These are phyloP conservation scores for Testicularia cyperi DNA, from an alignment of 1,284 basidiomycete genomes.

Conservation along the genomic window DNA sequence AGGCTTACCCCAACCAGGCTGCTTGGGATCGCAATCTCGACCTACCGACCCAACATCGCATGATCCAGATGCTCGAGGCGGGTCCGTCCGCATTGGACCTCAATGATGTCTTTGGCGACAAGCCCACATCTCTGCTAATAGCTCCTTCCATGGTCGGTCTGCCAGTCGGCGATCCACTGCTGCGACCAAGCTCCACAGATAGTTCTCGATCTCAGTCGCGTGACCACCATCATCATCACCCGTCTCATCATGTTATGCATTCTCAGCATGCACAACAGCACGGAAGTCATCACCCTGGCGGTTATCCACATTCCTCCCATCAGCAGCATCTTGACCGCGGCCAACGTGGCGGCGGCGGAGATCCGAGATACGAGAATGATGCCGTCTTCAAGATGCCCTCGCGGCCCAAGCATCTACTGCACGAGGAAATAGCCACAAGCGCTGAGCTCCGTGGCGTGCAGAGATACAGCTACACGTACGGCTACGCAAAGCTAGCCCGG, in stretches of 20 bases:
- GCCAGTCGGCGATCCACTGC: constrained; percentile 12
- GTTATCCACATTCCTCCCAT: too few relatives aligned
- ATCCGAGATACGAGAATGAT: constrained; percentile 6
- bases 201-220: neutral
- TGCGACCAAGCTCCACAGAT: constrained; percentile 11
- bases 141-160: constrained; percentile 23
- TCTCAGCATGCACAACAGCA: too few relatives aligned
- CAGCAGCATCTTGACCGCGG: too few relatives aligned
- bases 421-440: constrained; percentile 26
- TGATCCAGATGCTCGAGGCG: constrained; percentile 29
- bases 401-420: constrained; percentile 20
- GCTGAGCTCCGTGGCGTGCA: constrained; percentile 14
- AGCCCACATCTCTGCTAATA: constrained; percentile 32
- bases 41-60: constrained; percentile 15
- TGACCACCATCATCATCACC: too few relatives aligned
- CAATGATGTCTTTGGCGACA: constrained; percentile 30
- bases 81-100: constrained; percentile 23
- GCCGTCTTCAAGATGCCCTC: constrained; percentile 16
- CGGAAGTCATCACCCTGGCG: too few relatives aligned
- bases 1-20: constrained; percentile 4
- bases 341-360: neutral
- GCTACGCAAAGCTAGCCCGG: constrained; percentile 35
- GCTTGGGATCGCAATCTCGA: constrained; percentile 32
- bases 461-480: constrained; percentile 33
- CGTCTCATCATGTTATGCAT: too few relatives aligned